Evolutionary conservation across 352 stramenopile genomes (phyloP), one percentile per base, ranked within the genome.

Genomic region (Globisporangium alternatum): DNA sequence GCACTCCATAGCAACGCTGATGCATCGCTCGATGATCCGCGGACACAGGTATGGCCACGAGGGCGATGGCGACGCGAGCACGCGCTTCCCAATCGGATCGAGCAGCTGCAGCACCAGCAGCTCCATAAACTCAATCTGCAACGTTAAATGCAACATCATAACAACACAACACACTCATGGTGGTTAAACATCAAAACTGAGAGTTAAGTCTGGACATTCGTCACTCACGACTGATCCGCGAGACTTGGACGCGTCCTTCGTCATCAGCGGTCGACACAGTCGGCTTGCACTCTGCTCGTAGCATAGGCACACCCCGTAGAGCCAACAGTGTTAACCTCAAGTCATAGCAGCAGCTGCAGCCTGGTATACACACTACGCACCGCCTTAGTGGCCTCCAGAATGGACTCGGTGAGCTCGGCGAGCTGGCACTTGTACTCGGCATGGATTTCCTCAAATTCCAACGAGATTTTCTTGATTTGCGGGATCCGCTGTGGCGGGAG

Each of bases 61-160:
- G 19, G 55, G 31, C 5, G 79, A 85, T n/a, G 77, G 77, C 12
- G 72, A 55, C 30, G 59, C 64, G 33, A 84, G n/a, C 31, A 80
- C 70, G 21, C 76, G 74, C 30, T 78, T 66, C 30, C 69, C 74
- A 19, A 90, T 66, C 8, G 81, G 81, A 13, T 77, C 68, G 0
- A 90, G 68, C 19, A 88, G 44, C 28, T 84, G 76, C 12, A 77
- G 69, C 21, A 89, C 61, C 5, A 90, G 65, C 10, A 74, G 51
- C 45, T 88, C 77, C 43, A 85, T 73, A 31, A 78, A 83, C 19
- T 89, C 79, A 22, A 61, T 80, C 81, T 90, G 51, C 21, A 49
- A 15, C 5, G 6, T 31, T 10, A 35, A 5, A 19, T 30, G 17
- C 17, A n/a, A 37, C 13, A 59, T 21, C 49, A 60, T 8, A 33